Evolutionary conservation across 495 filamentous ascomycete species (phyloP), one percentile per base, ranked within the genome.

Genomic region (Cladorrhinum samala): DNA sequence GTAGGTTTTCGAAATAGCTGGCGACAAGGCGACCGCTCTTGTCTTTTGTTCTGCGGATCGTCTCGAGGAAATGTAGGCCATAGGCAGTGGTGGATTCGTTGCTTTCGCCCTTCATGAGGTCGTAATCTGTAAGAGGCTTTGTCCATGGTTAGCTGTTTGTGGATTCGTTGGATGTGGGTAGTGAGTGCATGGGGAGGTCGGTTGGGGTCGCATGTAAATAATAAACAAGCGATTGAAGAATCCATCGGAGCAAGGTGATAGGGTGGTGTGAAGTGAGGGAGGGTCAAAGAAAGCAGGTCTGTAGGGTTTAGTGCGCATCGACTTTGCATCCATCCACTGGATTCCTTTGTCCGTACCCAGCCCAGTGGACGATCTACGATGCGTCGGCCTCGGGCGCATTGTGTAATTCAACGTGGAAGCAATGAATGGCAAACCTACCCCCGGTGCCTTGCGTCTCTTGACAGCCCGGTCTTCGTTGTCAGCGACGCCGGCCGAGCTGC

Each of bases 1-100:
- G 82, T 20, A 92, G 79, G 2, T 71, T 76, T 52, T 87, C 78
- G 67, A 94, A 94, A 58, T 81, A 76, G 30, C 80, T 82, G 13
- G 86, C 81, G 54, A 92, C 85, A 7, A 73, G 71, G 20, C 85
- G 85, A 46, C 81, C 83, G 64, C 83, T 83, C 70, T 89, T 91
- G 67, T 89, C 87, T 55, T 76, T 80, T 9, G 84, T 82, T 48
- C 77, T 72, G 58, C 78, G 80, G 63, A 89, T 76, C 59, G 77
- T 79, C 45, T 84, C 78, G 7, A 89, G 60, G 51, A 89, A 80
- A 52, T 70, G 73, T 49, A 86, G 62, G n/a, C 87, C 87, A 57
- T 77, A 76, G 50, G 81, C 69, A 3, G 82, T 83, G n/a, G 85
- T 87, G 27, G 77, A 78, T 69, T 84, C 81, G 30, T 63, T 55